These are phyloP conservation scores for Sphenostylis stenocarpa DNA, from an alignment of 306 rosid genomes.

Conservation along the genomic window DNA sequence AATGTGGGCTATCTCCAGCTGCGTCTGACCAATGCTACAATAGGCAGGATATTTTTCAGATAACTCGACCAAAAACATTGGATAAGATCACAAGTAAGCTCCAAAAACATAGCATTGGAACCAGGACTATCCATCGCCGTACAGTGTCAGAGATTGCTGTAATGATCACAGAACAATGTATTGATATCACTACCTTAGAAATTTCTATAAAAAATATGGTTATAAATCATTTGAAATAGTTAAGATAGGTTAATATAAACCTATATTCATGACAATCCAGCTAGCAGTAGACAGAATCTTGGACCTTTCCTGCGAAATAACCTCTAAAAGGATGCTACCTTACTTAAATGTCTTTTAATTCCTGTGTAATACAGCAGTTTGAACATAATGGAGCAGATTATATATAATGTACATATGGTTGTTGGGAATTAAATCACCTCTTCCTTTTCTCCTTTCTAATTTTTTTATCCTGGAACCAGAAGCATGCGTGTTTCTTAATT, in stretches of 20 bases:
- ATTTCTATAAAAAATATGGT: too few relatives aligned
- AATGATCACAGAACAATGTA: neutral
- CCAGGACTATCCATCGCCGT: neutral
- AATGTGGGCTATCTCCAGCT: neutral
- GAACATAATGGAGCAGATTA: neutral
- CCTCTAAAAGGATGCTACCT: constrained; percentile 1
- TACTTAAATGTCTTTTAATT: constrained; percentile 8
- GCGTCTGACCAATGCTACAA: neutral
- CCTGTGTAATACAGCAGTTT: neutral
- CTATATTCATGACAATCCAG: neutral
- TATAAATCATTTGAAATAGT: neutral
- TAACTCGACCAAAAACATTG: neutral
- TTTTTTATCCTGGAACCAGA: neutral
- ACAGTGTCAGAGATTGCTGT: neutral
- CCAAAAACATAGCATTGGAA: neutral
- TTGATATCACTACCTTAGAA: neutral
- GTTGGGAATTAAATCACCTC: constrained; percentile 3
- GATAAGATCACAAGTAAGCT: neutral
- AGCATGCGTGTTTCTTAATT: constrained; percentile 1
- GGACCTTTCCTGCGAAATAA: neutral
- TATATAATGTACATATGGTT: constrained; percentile 5
- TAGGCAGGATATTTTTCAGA: neutral
- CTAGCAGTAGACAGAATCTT: constrained; percentile 27
- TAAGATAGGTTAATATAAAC: neutral
- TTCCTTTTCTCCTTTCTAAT: neutral